phyloP scores from a whole-genome alignment of 1,284 basidiomycete species.

The Clitocybe nebularis region DNA sequence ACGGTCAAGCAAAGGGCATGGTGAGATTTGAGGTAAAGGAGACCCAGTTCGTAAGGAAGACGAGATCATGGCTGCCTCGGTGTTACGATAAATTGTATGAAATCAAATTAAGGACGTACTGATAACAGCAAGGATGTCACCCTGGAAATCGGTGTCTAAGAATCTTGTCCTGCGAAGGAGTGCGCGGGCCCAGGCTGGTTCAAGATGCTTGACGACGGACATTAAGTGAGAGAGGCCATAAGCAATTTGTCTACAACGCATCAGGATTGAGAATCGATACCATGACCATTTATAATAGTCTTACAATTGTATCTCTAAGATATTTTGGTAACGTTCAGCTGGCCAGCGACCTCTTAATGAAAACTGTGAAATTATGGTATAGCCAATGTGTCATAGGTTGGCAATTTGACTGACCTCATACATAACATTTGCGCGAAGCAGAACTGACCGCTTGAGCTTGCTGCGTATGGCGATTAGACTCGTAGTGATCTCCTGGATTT shows the following conservation, averaged over 20 bases:
- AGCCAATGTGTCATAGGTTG: neutral
- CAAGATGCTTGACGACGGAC: conserved; percentile 61
- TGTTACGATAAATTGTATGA: neutral
- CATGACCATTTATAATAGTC: conserved; percentile 13
- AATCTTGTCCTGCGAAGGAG: conserved; percentile 75
- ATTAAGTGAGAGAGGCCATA: conserved; percentile 61
- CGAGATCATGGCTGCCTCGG: conserved; percentile 58
- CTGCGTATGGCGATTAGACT: conserved; percentile 59
- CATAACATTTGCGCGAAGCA: conserved; percentile 53
- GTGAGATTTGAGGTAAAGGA: conserved; percentile 83
- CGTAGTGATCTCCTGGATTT: conserved; percentile 50
- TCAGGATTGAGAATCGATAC: conserved; percentile 4
- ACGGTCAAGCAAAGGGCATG: conserved; percentile 76
- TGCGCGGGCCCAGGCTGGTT: conserved; percentile 71
- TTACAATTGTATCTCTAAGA: conserved; percentile 64
- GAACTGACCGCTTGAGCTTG: conserved; percentile 57
- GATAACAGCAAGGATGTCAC: conserved; percentile 78
- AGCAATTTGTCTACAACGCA: conserved; percentile 48
- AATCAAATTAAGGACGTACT: conserved; percentile 39
- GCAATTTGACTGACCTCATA: conserved; percentile 54
- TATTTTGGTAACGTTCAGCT: conserved; percentile 57
- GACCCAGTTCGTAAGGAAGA: conserved; percentile 71
- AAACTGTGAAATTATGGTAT: conserved; percentile 36
- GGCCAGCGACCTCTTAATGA: conserved; percentile 71
- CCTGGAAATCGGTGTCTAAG: conserved; percentile 78